These are phyloP conservation scores for Daedaleopsis nitida DNA, from an alignment of 768 basidiomycete genomes.

Conservation along the genomic window DNA sequence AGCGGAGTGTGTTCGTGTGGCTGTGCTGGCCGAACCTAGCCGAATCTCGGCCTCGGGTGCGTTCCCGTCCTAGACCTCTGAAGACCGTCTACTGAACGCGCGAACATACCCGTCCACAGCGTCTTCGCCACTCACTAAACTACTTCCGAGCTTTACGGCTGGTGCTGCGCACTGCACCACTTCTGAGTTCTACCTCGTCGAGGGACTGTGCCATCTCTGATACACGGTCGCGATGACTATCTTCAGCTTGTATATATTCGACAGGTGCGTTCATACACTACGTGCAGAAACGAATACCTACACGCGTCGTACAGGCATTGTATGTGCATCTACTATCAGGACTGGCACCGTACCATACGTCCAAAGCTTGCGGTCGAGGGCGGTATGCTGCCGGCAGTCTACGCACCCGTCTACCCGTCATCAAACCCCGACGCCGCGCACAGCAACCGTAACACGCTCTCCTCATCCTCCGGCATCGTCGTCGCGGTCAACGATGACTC, in stretches of 20 bases:
- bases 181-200: no score
- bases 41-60: background rate
- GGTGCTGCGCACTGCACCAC: no score
- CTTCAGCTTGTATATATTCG: constrained; percentile 91
- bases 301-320: constrained; percentile 66
- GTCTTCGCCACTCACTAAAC: no score
- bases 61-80: background rate
- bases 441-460: constrained; percentile 56
- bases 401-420: constrained; percentile 58
- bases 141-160: background rate
- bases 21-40: background rate
- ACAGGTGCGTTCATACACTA: constrained; percentile 55
- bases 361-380: constrained; percentile 74
- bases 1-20: constrained; percentile 8
- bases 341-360: constrained; percentile 84
- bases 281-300: background rate
- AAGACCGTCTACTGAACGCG: background rate
- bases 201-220: background rate
- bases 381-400: constrained; percentile 78
- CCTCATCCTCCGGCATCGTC: constrained; percentile 65
- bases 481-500: constrained; percentile 59
- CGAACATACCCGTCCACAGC: background rate
- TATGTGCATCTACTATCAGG: constrained; percentile 91
- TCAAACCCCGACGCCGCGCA: constrained; percentile 43
- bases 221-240: constrained; percentile 65